Base-by-base conservation (phyloP, 2,329 filamentous ascomycete genomes). In the Pestalotiopsis sp. region DNA sequence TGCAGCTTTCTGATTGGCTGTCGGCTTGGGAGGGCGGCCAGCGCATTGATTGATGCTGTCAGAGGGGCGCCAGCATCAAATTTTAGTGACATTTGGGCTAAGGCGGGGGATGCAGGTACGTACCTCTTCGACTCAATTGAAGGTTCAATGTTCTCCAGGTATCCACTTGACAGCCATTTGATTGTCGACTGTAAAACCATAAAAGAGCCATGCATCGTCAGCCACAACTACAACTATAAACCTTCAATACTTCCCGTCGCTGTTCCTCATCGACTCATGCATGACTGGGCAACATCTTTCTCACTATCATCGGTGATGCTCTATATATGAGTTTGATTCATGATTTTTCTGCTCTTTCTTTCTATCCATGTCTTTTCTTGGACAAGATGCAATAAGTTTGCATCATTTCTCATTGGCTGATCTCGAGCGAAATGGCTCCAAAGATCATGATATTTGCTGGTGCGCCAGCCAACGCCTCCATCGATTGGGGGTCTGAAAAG, bases 401-500 rank as follows among this genome's bases (percentile, higher is more conserved):
- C 57, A 49, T 14, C 23, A 6, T 3, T 25, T 25, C 14, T 27
- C 17, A 58, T 14, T 41, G 31, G 64, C 27, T 31, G 12, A 60
- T 3, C 20, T 38, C 52, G 17, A 60, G 14, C 14, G 52, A 25
- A 25, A 80, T 80, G 79, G 67, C 74, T 20, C 66, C 68, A 39
- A 81, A 74, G 67, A 61, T 80, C 25, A 61, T 82, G 7, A 75
- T 82, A 31, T 73, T 82, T 60, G 67, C 79, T 13, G 91, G 91
- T 27, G 90, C 91, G n/a, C 92, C 92, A 2, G 79, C 84, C 41
- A 76, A 80, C 38, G 79, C 79, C 11, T 79, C 81, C 27, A 81
- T 93, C 25, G 78, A 84, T 55, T 92, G 90, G 87, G 77, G 84
- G 60, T 76, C 85, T 13, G 72, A 79, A 1, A 73, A 76, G n/a